Percentiles rank a stretch among this genome's conserved stretches.
Evolutionary conservation across 805 yeast genomes (phyloP).

Genomic region (Komagataella pseudopastoris): DNA sequence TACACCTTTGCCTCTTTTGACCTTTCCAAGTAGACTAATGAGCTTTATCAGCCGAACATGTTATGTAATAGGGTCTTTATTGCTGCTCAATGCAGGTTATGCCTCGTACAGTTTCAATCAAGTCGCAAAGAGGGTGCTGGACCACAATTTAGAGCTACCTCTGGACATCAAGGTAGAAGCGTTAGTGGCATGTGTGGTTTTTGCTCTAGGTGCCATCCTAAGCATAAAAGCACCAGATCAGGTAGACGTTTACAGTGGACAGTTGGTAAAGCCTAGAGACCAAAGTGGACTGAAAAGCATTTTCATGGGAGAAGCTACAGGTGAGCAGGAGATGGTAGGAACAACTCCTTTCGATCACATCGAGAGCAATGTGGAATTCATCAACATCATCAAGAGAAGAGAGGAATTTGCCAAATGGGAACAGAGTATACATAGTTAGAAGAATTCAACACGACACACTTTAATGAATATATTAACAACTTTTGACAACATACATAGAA

Average conservation of each 20-base stretch:
- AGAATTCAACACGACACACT: background rate
- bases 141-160: constrained; percentile 16
- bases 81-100: constrained; percentile 35
- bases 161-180: constrained; percentile 38
- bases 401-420: constrained; percentile 25
- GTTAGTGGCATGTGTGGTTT: constrained; percentile 27
- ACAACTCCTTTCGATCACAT: constrained; percentile 29
- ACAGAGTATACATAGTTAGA: constrained; percentile 4
- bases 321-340: constrained; percentile 33
- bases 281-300: constrained; percentile 27
- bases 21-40: background rate
- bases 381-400: constrained; percentile 34
- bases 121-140: constrained; percentile 13
- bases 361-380: constrained; percentile 36
- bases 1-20: background rate
- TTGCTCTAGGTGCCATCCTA: constrained; percentile 24
- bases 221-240: constrained; percentile 14
- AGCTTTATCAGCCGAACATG: background rate
- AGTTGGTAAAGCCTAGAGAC: constrained; percentile 6
- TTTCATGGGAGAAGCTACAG: constrained; percentile 31
- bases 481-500: background rate
- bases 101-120: constrained; percentile 40
- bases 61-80: constrained; percentile 6
- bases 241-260: constrained; percentile 13
- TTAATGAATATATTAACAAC: background rate